These are phyloP conservation scores for Sanghuangporus weigelae DNA, from an alignment of 1,284 basidiomycete genomes.

Conservation along the genomic window DNA sequence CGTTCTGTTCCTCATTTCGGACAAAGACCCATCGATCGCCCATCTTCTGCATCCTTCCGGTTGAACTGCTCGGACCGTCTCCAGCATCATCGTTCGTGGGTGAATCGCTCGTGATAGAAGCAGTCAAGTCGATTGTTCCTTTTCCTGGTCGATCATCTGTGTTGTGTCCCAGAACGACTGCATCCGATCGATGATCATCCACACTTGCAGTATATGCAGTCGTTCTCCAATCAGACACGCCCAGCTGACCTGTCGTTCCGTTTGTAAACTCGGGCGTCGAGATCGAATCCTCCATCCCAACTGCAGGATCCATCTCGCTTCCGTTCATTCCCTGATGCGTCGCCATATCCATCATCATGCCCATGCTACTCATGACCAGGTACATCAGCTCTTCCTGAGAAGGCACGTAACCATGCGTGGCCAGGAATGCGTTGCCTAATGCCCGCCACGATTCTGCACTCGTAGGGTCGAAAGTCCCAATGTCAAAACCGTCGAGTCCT, in stretches of 20 bases:
- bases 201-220: constrained; percentile 22
- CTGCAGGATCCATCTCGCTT: background rate
- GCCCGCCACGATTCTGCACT: constrained; percentile 67
- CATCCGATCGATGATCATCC: constrained; percentile 37
- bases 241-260: background rate
- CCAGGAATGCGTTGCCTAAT: constrained; percentile 67
- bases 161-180: constrained; percentile 46
- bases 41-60: constrained; percentile 62
- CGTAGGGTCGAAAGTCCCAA: constrained; percentile 63
- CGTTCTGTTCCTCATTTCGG: constrained; percentile 24
- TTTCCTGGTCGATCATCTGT: constrained; percentile 22
- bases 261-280: background rate
- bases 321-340: constrained; percentile 8
- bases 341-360: constrained; percentile 20
- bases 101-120: background rate
- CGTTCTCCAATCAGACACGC: constrained; percentile 20
- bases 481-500: constrained; percentile 64
- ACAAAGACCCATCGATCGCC: constrained; percentile 72
- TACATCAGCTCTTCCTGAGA: constrained; percentile 70
- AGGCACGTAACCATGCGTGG: constrained; percentile 58
- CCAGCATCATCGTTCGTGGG: background rate
- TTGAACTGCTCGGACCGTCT: constrained; percentile 21
- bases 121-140: background rate
- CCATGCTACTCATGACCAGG: constrained; percentile 48
- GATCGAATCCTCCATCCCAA: constrained; percentile 8